A percentile compares a stretch with the other conserved stretches of the same genome.
These are phyloP conservation scores for Vicia sativa DNA, from an alignment of 306 rosid species.

Conservation along the genomic window DNA sequence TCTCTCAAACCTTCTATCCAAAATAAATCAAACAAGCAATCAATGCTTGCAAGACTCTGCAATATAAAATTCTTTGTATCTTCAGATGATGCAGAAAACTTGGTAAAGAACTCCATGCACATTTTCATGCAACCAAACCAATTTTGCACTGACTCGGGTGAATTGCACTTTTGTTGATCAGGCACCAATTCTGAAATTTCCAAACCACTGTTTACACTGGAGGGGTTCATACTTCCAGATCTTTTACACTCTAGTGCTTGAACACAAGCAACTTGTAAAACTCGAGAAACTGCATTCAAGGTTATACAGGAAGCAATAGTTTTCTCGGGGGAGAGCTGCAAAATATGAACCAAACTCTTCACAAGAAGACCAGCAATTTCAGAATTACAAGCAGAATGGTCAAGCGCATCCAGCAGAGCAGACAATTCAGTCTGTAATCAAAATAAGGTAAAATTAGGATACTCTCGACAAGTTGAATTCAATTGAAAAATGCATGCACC, in stretches of 20 bases:
- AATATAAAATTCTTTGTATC: slow-evolving; percentile 69
- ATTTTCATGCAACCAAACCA: slow-evolving; percentile 66
- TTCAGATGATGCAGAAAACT: slow-evolving; percentile 64
- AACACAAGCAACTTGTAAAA: slow-evolving; percentile 87
- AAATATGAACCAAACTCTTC: slow-evolving; percentile 67
- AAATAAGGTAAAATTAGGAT: slow-evolving; percentile 36
- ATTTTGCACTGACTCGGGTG: slow-evolving; percentile 46
- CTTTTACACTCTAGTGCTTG: slow-evolving; percentile 80
- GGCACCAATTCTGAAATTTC: slow-evolving; percentile 40
- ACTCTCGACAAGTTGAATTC: slow-evolving; percentile 26
- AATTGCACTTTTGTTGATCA: slow-evolving; percentile 45
- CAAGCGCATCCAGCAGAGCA: slow-evolving; percentile 81
- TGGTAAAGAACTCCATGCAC: slow-evolving; percentile 69
- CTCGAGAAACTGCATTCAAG: slow-evolving; percentile 74
- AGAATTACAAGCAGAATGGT: slow-evolving; percentile 80
- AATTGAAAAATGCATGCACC: slow-evolving; percentile 23
- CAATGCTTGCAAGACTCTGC: slow-evolving; percentile 67
- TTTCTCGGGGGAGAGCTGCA: slow-evolving; percentile 80
- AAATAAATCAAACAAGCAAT: slow-evolving; percentile 81
- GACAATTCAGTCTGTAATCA: slow-evolving; percentile 79
- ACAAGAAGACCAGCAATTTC: slow-evolving; percentile 67
- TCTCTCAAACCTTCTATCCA: slow-evolving; percentile 88
- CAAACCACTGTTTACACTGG: slow-evolving; percentile 41
- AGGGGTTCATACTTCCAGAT: slow-evolving; percentile 43
- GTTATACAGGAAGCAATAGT: slow-evolving; percentile 74